Percentiles rank a stretch among this genome's conserved stretches.
These are phyloP conservation scores for Eucalyptus curtisii DNA, from an alignment of 345 rosid genomes.

Conservation along the genomic window DNA sequence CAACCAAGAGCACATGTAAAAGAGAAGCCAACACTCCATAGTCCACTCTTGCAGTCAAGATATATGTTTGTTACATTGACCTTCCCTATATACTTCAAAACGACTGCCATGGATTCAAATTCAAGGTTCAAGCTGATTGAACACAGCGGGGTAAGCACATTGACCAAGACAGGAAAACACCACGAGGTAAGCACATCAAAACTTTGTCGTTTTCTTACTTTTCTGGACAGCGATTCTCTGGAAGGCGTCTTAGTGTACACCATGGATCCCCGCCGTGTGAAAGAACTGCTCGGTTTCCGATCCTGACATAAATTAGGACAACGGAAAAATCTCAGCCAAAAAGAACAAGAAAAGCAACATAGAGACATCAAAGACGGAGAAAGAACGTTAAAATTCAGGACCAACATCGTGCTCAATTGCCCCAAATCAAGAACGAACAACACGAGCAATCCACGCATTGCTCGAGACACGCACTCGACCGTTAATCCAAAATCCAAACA, in stretches of 20 bases:
- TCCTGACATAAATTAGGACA: conserved; percentile 24
- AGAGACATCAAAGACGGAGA: neutral
- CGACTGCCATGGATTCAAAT: neutral
- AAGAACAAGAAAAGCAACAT: neutral
- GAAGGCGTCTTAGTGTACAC: conserved; percentile 96
- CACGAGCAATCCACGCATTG: neutral
- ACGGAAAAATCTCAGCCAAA: neutral
- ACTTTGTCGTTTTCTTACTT: conserved; percentile 15
- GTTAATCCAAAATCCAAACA: neutral
- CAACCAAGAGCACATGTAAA: neutral
- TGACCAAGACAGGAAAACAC: neutral
- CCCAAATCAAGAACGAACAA: neutral
- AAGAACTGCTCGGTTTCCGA: conserved; percentile 69
- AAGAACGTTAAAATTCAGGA: neutral
- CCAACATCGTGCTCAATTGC: neutral
- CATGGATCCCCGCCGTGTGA: conserved; percentile 75
- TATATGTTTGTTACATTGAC: neutral
- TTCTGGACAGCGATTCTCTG: conserved; percentile 49
- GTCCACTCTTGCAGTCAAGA: neutral
- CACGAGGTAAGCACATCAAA: neutral
- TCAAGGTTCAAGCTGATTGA: neutral
- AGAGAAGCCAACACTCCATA: neutral
- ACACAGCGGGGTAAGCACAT: neutral
- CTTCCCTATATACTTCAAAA: neutral
- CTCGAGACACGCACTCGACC: neutral